Conservation (phyloP, 257 asterid species). For the Ocimum tenuiflorum region DNA sequence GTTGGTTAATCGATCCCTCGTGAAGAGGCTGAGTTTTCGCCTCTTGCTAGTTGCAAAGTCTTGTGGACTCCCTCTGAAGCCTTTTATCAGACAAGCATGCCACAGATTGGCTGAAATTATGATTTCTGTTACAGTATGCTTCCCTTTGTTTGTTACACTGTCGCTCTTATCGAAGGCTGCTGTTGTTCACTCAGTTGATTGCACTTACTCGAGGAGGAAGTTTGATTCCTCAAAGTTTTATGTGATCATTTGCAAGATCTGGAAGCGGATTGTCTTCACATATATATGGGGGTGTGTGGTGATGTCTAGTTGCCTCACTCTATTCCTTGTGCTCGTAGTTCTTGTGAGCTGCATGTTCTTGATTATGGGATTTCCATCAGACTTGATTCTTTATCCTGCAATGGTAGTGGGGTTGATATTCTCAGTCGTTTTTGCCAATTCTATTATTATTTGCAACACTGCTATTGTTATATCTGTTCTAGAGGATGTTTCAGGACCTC, state of each 20-base stretch:
- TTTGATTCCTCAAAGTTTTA: constrained; percentile 50
- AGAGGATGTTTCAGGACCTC: constrained; percentile 79
- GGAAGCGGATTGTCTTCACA: constrained; percentile 66
- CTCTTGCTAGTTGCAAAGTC: constrained; percentile 60
- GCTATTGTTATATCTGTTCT: constrained; percentile 78
- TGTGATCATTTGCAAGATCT: constrained; percentile 46
- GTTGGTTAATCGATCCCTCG: constrained; percentile 56
- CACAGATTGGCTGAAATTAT: constrained; percentile 61
- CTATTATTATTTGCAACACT: constrained; percentile 65
- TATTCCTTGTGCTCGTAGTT: constrained; percentile 52
- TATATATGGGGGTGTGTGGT: constrained; percentile 65
- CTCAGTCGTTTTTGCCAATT: constrained; percentile 66
- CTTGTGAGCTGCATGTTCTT: constrained; percentile 48
- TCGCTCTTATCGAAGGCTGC: constrained; percentile 76
- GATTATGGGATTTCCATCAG: constrained; percentile 66
- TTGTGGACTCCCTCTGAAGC: constrained; percentile 68
- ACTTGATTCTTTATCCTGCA: constrained; percentile 72
- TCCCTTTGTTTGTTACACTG: constrained; percentile 61
- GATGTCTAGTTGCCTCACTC: constrained; percentile 47
- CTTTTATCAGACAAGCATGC: constrained; percentile 64
- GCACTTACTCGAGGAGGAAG: constrained; percentile 65
- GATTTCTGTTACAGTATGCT: constrained; percentile 51
- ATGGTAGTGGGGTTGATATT: constrained; percentile 63
- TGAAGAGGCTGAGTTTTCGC: constrained; percentile 41
- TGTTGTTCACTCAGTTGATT: constrained; percentile 78